phyloP scores from a whole-genome alignment of 1,284 basidiomycete species.

The Lentinula novae-zelandiae region DNA sequence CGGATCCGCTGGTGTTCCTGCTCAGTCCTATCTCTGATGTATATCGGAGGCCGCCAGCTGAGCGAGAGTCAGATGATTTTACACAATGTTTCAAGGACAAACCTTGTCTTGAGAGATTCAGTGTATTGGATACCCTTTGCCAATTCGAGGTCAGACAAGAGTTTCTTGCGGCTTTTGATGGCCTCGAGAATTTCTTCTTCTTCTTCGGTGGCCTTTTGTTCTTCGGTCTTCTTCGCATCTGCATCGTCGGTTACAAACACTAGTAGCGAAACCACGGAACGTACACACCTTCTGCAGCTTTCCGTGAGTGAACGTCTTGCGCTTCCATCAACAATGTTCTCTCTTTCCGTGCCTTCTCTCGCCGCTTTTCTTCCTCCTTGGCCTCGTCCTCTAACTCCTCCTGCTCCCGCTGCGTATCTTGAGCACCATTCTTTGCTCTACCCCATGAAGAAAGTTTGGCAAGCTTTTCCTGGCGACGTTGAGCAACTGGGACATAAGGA shows the following conservation, averaged over 20 bases:
- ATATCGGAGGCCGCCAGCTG: conserved; percentile 88
- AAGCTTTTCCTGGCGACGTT: conserved; percentile 79
- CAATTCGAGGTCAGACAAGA: conserved; percentile 89
- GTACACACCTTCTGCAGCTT: conserved; percentile 73
- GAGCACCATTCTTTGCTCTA: conserved; percentile 51
- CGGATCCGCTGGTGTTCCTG: conserved; percentile 76
- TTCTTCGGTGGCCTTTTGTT: conserved; percentile 81
- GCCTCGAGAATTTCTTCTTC: conserved; percentile 91
- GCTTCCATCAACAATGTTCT: conserved; percentile 86
- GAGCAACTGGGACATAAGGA: conserved; percentile 86
- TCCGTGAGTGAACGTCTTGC: conserved; percentile 85
- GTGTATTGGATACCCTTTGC: conserved; percentile 92
- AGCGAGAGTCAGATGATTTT: neutral
- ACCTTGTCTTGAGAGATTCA: conserved; percentile 83
- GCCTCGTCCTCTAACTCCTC: conserved; percentile 73
- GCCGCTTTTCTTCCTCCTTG: conserved; percentile 68
- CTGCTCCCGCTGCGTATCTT: conserved; percentile 52
- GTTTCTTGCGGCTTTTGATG: conserved; percentile 86
- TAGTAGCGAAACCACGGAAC: conserved; percentile 11
- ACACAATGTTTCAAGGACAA: conserved; percentile 22
- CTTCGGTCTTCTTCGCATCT: conserved; percentile 86
- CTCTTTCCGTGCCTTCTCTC: conserved; percentile 76
- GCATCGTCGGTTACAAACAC: conserved; percentile 10
- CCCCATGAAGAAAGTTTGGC: conserved; percentile 67
- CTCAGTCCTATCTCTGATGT: conserved; percentile 68